These are phyloP conservation scores for Carex pumila DNA, from an alignment of 176 grass and related monocot genomes.

Conservation along the genomic window DNA sequence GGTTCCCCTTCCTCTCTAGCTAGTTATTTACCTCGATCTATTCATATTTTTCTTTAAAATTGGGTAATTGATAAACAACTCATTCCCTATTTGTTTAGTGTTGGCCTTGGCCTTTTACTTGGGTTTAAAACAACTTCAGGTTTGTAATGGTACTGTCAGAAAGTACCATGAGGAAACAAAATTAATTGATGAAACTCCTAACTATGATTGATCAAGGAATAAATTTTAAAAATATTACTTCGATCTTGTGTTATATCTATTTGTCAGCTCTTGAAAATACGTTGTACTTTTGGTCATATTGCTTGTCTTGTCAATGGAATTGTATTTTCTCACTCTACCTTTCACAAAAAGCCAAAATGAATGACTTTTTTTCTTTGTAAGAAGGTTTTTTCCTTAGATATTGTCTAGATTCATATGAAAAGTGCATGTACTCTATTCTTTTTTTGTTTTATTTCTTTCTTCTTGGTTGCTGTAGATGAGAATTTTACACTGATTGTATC, in stretches of 20 bases:
- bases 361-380: background rate
- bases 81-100: background rate
- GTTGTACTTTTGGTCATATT: background rate
- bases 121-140: background rate
- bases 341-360: background rate
- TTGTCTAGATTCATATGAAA: background rate
- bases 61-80: background rate
- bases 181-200: too few relatives aligned
- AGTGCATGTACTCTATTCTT: background rate
- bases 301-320: background rate
- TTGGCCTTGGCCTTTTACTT: background rate
- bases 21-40: background rate
- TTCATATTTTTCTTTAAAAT: background rate
- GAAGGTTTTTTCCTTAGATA: background rate
- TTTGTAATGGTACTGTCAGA: background rate
- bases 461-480: background rate
- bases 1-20: background rate
- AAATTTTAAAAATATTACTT: too few relatives aligned
- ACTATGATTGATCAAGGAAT: too few relatives aligned
- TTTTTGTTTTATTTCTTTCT: too few relatives aligned
- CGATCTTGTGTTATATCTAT: background rate
- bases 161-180: background rate
- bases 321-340: background rate
- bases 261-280: background rate
- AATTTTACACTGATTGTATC: background rate